Conservation (phyloP, 2,329 filamentous ascomycete species). For the Nemania abortiva region DNA sequence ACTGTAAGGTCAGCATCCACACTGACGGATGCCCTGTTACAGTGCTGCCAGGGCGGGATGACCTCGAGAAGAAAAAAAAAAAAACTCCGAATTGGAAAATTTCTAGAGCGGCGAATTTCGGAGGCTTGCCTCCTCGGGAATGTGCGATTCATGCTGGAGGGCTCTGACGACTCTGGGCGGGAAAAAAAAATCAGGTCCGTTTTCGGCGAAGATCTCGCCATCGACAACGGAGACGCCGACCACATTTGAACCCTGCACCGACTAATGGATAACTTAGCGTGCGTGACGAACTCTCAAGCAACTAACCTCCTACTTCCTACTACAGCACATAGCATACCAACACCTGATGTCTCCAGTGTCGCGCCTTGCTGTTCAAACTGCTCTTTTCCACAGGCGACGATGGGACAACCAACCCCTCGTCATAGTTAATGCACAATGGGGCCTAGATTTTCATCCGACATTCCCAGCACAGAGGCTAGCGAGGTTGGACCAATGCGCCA, state of each 20-base stretch:
- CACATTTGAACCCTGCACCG: conserved; percentile 15
- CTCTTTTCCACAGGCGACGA: background rate
- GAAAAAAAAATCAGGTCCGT: conserved; percentile 23
- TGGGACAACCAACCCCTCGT: background rate
- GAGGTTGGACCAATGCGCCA: conserved; percentile 9
- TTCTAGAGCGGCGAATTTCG: conserved; percentile 26
- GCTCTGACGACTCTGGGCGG: background rate
- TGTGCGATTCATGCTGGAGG: conserved; percentile 28
- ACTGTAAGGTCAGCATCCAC: background rate
- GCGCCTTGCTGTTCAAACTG: background rate
- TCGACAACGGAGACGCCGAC: conserved; percentile 18
- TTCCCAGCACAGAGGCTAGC: background rate
- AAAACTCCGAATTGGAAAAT: background rate
- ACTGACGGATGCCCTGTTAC: background rate
- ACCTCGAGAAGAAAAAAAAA: conserved; percentile 13
- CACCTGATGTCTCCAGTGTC: conserved; percentile 2
- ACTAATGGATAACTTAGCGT: background rate
- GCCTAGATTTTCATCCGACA: conserved; percentile 5
- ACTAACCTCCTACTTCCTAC: background rate
- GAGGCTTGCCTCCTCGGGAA: conserved; percentile 16
- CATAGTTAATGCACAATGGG: background rate
- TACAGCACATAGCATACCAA: background rate
- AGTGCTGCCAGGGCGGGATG: conserved; percentile 17
- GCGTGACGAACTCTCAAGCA: conserved; percentile 15
- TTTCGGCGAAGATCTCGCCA: conserved; percentile 27